These are phyloP conservation scores for Eucalyptus leucophloia DNA, from an alignment of 345 rosid species.

Conservation along the genomic window DNA sequence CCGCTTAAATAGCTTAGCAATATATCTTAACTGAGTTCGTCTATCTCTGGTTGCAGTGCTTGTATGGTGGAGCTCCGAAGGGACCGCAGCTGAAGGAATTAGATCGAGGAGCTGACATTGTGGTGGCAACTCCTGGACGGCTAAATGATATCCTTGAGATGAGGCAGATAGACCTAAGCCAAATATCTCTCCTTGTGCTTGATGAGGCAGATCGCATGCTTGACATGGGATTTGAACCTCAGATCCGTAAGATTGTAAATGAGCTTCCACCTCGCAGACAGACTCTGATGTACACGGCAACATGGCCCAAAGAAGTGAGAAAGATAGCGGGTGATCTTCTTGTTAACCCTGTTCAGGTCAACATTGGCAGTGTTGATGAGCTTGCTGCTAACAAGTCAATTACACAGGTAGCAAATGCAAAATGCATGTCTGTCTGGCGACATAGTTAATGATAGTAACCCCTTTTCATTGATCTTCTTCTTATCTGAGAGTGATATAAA, in stretches of 20 bases:
- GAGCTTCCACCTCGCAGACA: constrained; percentile 87
- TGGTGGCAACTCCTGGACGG: constrained; percentile 99
- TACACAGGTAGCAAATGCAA: constrained; percentile 52
- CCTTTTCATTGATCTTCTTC: neutral
- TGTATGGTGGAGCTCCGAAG: constrained; percentile 99
- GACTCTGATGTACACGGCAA: constrained; percentile 95
- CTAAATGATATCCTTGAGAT: constrained; percentile 90
- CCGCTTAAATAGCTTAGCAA: neutral
- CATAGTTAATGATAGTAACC: neutral
- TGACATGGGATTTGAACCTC: constrained; percentile 99
- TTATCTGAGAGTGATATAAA: neutral
- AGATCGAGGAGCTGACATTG: constrained; percentile 89
- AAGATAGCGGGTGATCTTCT: constrained; percentile 90
- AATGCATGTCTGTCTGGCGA: neutral
- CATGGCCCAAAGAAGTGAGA: constrained; percentile 97
- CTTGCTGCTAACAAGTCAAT: constrained; percentile 94
- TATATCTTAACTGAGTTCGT: neutral
- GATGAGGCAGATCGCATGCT: constrained; percentile 99
- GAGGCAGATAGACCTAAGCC: constrained; percentile 69
- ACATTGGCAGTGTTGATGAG: constrained; percentile 92
- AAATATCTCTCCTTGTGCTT: constrained; percentile 87
- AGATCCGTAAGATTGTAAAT: constrained; percentile 92
- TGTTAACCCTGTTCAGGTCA: constrained; percentile 89
- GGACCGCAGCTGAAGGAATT: constrained; percentile 75
- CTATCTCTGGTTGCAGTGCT: constrained; percentile 39